Percentiles rank a stretch among this genome's conserved stretches.
phyloP scores from a whole-genome alignment of 2,329 filamentous ascomycete genomes.

The Ceratocystis variospora region DNA sequence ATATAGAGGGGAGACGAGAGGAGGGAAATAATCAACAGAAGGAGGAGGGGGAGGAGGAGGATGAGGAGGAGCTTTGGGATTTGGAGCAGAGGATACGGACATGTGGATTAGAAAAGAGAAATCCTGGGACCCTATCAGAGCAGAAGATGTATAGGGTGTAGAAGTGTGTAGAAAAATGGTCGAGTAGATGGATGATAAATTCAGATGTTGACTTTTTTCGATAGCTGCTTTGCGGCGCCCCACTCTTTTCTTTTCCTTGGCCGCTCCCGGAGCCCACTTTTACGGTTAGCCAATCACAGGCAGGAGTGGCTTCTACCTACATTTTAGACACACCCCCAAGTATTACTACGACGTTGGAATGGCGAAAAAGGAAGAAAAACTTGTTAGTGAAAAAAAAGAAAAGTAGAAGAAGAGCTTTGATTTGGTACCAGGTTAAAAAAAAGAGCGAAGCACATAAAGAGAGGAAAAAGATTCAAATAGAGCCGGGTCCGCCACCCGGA shows the following conservation, averaged over 20 bases:
- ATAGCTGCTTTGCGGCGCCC: background rate
- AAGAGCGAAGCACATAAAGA: background rate
- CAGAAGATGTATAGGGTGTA: background rate
- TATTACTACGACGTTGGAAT: background rate
- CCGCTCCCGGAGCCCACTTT: conserved; percentile 15
- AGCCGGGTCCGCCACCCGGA: conserved; percentile 6
- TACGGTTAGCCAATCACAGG: conserved; percentile 6
- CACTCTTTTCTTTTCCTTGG: conserved; percentile 6
- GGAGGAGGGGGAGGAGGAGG: background rate
- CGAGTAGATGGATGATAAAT: background rate
- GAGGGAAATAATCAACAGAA: background rate
- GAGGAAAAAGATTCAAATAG: conserved; percentile 14
- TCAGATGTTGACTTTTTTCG: background rate
- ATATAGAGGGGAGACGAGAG: background rate
- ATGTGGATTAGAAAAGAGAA: background rate
- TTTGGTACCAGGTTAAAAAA: background rate
- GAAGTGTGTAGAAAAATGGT: background rate
- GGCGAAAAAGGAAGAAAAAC: background rate
- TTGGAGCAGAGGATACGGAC: background rate
- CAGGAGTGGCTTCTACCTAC: background rate
- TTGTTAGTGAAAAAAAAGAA: background rate
- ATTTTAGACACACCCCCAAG: conserved; percentile 14
- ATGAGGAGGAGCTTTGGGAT: background rate
- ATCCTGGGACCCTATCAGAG: background rate
- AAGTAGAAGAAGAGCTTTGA: background rate